Evolutionary conservation across 2,329 filamentous ascomycete species (phyloP).

Genomic region (Neoarthrinium moseri): DNA sequence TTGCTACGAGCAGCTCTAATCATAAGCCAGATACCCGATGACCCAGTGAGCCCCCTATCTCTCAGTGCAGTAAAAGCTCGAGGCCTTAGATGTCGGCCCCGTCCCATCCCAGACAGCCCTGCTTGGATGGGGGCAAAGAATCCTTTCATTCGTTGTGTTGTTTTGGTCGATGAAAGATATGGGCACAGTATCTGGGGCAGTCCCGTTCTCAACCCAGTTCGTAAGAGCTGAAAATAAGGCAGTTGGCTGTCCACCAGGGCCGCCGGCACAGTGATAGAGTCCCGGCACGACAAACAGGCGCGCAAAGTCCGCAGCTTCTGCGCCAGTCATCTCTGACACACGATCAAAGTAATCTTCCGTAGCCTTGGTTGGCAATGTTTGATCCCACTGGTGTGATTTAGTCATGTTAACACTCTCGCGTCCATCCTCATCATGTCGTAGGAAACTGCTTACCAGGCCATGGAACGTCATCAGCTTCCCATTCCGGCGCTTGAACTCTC

Average conservation of each 20-base stretch:
- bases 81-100: background rate
- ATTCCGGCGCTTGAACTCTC: background rate
- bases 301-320: background rate
- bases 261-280: constrained; percentile 1
- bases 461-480: constrained; percentile 3
- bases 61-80: background rate
- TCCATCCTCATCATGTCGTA: background rate
- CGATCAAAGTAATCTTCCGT: background rate
- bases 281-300: background rate
- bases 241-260: background rate
- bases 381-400: background rate
- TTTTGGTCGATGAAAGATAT: background rate
- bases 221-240: background rate
- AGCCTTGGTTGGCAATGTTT: background rate
- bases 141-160: background rate
- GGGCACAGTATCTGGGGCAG: background rate
- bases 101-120: background rate
- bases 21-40: too few relatives aligned
- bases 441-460: background rate
- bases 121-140: background rate
- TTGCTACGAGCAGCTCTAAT: too few relatives aligned
- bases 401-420: background rate
- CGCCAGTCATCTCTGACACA: background rate
- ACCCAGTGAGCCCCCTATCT: too few relatives aligned
- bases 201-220: constrained; percentile 6